Evolutionary conservation across 257 asterid genomes (phyloP).

Genomic region (Jasminum sambac): DNA sequence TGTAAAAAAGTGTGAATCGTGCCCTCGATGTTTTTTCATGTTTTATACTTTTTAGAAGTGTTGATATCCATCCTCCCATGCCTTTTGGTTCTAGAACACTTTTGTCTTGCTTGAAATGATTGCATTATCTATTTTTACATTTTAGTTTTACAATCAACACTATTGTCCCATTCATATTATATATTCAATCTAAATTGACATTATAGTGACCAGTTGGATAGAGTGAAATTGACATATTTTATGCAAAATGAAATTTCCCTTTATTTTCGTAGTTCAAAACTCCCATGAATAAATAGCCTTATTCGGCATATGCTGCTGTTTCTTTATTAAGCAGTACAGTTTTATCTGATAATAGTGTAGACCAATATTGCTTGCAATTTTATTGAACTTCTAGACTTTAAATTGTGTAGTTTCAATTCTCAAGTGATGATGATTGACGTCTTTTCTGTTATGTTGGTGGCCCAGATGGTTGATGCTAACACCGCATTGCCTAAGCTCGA

Average conservation of each 20-base stretch:
- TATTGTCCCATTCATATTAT: too few species aligned
- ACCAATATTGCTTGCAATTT: slow-evolving; percentile 7
- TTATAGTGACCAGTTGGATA: not conserved
- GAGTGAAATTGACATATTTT: not conserved
- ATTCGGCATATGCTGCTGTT: too few species aligned
- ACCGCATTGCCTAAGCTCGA: too few species aligned
- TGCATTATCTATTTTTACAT: not conserved
- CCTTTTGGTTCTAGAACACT: not conserved
- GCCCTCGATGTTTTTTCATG: too few species aligned
- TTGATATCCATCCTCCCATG: not conserved
- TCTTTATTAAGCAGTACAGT: slow-evolving; percentile 37
- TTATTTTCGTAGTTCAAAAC: not conserved
- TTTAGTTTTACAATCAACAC: too few species aligned
- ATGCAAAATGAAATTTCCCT: not conserved
- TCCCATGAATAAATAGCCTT: too few species aligned
- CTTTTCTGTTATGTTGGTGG: not conserved
- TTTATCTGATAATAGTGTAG: slow-evolving; percentile 13
- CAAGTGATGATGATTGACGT: not conserved
- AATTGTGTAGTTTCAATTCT: not conserved
- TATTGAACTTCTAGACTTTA: not conserved
- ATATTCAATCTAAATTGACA: too few species aligned
- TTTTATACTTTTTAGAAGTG: too few species aligned
- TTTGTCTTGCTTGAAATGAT: not conserved
- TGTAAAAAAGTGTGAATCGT: too few species aligned
- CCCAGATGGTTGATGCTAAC: slow-evolving; percentile 67